Evolutionary conservation across 805 yeast species (phyloP), one percentile per base, ranked within the genome.

Genomic region (Sugiyamaella marilandica): DNA sequence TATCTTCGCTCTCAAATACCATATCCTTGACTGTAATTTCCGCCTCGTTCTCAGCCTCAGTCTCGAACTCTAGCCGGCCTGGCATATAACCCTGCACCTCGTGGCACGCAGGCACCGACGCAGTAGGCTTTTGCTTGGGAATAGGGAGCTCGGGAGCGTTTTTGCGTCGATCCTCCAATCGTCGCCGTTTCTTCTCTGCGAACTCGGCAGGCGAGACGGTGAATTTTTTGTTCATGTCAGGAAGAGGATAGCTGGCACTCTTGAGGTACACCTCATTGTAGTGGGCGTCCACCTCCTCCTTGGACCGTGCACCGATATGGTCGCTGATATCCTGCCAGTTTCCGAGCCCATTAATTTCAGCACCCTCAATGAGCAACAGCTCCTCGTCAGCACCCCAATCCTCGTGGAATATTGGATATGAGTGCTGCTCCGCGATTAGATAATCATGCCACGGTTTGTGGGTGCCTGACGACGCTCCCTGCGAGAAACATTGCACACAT

Each of bases 351-450:
- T 81, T 78, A 9, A 87, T 84, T 68, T 94, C 97, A 43, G 95
- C 84, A 8, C 97, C 98, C 67, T 90, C 96, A 11, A 95, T 79
- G 54, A 94, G 73, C 32, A 88, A 75, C 52, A 91, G 66, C 69
- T 94, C 99, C 68, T 94, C 99, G 71, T 94, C 99, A 1, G 99
- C 99, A 35, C 99, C 99, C 98, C 99, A 94, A 52, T 85, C 91
- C 52, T 78, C 80, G 49, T 82, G 86, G 60, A 95, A 84, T 9
- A 95, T 87, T 0, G 99, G 99, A 65, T 88, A 92, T 2, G 95
- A 86, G 65, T 92, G 92, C 61, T 95, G 97, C 68, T 94, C 99
- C 26, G 92, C 83, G 13, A 94, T 87, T 63, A 82, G 80, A 67
- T 94, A 94, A 64, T 87, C 95, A 67, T 94, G 99, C 78, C 82